Evolutionary conservation across 148 eudicot species (phyloP).

Genomic region (Tetragonia tetragonoides): DNA sequence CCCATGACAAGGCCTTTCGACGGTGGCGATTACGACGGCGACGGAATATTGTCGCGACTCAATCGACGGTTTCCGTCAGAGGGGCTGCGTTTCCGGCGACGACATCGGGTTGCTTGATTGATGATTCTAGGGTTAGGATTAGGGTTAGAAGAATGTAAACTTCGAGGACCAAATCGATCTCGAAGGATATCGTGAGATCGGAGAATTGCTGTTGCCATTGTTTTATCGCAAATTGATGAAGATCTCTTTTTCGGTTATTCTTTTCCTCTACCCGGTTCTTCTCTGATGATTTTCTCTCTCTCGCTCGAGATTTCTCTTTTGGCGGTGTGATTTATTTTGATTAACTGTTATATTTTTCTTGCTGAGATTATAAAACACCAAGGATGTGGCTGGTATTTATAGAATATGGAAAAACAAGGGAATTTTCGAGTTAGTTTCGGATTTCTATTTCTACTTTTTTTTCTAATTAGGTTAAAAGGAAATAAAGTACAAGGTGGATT

Average conservation of each 20-base stretch:
- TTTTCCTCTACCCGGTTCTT: neutral
- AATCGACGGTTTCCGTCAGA: constrained; percentile 14
- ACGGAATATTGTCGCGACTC: neutral
- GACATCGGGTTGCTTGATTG: constrained; percentile 13
- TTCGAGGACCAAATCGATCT: constrained; percentile 3
- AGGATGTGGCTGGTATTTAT: neutral
- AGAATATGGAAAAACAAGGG: neutral
- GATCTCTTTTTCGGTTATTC: neutral
- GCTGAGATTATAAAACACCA: no score
- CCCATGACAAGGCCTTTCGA: constrained; percentile 33
- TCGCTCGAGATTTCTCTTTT: neutral
- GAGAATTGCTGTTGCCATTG: constrained; percentile 41
- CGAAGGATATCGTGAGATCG: constrained; percentile 34
- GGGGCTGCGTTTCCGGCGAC: constrained; percentile 40
- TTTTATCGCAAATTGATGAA: neutral
- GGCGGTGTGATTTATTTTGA: neutral
- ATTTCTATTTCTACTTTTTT: no score
- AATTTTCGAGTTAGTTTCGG: neutral
- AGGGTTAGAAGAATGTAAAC: neutral
- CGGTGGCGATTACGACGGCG: constrained; percentile 22
- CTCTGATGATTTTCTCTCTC: neutral
- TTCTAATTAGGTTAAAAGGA: neutral
- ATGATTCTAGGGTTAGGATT: constrained; percentile 8
- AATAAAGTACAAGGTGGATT: neutral
- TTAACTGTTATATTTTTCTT: neutral